Evolutionary conservation across 768 basidiomycete genomes (phyloP), one percentile per base, ranked within the genome.

Genomic region (Mycena haematopus): DNA sequence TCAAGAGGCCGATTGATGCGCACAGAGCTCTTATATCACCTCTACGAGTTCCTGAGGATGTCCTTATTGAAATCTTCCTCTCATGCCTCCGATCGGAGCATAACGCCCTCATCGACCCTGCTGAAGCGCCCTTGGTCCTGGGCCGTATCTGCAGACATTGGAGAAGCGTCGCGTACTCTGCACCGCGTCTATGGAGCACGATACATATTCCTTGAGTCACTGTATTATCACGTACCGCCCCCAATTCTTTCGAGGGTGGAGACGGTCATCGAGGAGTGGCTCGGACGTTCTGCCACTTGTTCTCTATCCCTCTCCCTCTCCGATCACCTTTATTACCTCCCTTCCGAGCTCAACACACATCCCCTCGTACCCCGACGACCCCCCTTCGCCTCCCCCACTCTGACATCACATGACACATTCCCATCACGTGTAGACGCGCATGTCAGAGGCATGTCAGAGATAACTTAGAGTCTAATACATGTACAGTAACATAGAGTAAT

Each of bases 71-170:
- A 19, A 54, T 63, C 2, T 63, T 63, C 57, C 8, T 24, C n/a
- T 29, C 33, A 15, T 63, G 56, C 40, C 38, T 63, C 9, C 35
- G 52, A 1, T 35, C 55, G 2, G 36, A 42, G 44, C 62, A 57
- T 29, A 21, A 58, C 14, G 51, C 56, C 0, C 52, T 58, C 19
- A 56, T 63, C 19, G 57, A 58, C 25, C 42, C 56, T 0, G 24
- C 11, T 38, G 29, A 31, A 31, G 29, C 29, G 29, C 29, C 29
- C 6, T 31, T 31, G 29, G 9, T 31, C 6, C 29, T 63, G 1
- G 52, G 51, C 22, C 62, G 31, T n/a, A 49, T 63, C 40, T 64
- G 63, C 57, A 29, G 25, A 5, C 22, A 38, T 27, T 64, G 63
- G 63, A n/a, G 57, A 21, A 40, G 27, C 21, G 24, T 59, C 17